Percentiles rank a stretch among this genome's conserved stretches.
Evolutionary conservation across 2,329 filamentous ascomycete genomes (phyloP).

Genomic region (Phaeosphaeria sp.): DNA sequence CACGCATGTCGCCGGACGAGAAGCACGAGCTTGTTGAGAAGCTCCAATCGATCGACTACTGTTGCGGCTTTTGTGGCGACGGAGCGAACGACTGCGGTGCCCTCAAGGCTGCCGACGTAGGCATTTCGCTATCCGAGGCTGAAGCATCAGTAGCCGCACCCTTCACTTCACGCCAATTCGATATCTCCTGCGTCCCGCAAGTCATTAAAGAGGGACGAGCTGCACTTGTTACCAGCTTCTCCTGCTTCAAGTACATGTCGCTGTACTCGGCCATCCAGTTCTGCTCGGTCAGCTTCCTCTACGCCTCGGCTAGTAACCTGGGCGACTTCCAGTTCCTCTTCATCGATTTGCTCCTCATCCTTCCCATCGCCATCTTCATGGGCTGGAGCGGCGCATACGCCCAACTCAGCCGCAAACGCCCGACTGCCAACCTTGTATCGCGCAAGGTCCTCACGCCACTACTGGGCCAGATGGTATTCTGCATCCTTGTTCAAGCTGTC

Average conservation of each 20-base stretch:
- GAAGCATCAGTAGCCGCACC: conserved; percentile 98
- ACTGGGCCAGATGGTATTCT: conserved; percentile 85
- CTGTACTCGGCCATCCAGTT: conserved; percentile 99
- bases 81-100: conserved; percentile 98
- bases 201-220: conserved; percentile 93
- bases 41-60: conserved; percentile 94
- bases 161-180: conserved; percentile 93
- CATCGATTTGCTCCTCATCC: conserved; percentile 89
- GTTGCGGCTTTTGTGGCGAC: conserved; percentile 94
- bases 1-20: conserved; percentile 98
- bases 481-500: conserved; percentile 76
- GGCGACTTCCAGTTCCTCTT: conserved; percentile 98
- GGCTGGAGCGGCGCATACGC: conserved; percentile 91
- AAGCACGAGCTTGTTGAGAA: conserved; percentile 98
- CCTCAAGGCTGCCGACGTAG: conserved; percentile 94
- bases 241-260: conserved; percentile 99
- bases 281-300: conserved; percentile 94
- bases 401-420: conserved; percentile 79
- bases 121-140: conserved; percentile 94
- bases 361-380: conserved; percentile 98
- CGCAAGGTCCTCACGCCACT: conserved; percentile 90
- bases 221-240: conserved; percentile 96
- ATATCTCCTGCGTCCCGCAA: conserved; percentile 93
- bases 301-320: conserved; percentile 89
- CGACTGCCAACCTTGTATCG: conserved; percentile 90